A percentile compares a stretch with the other conserved stretches of the same genome.
Evolutionary conservation across 2,329 filamentous ascomycete species (phyloP).

Genomic region (Colletotrichum musae): DNA sequence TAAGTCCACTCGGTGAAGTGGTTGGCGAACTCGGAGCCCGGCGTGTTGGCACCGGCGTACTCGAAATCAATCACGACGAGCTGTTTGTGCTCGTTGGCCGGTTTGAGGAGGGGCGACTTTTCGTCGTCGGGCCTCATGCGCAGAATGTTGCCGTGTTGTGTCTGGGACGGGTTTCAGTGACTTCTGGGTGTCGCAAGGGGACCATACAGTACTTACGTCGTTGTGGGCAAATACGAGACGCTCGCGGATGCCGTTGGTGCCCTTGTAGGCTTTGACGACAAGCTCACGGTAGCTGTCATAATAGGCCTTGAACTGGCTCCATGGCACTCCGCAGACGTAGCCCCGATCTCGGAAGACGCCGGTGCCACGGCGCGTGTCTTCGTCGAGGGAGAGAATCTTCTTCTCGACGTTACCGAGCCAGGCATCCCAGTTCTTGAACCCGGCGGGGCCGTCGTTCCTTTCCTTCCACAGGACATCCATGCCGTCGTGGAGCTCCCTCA

Average conservation of each 20-base stretch:
- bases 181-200: background rate
- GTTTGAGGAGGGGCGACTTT: slow-evolving; percentile 88
- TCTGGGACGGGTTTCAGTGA: slow-evolving; percentile 64
- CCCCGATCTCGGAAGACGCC: slow-evolving; percentile 57
- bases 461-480: slow-evolving; percentile 88
- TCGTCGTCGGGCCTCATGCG: slow-evolving; percentile 77
- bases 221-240: slow-evolving; percentile 96
- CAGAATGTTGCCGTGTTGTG: slow-evolving; percentile 98
- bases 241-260: slow-evolving; percentile 75
- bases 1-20: slow-evolving; percentile 99
- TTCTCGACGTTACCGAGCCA: slow-evolving; percentile 81
- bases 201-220: slow-evolving; percentile 75
- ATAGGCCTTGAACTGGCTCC: slow-evolving; percentile 81
- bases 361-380: slow-evolving; percentile 65
- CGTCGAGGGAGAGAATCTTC: slow-evolving; percentile 70
- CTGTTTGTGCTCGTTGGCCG: slow-evolving; percentile 95
- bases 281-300: slow-evolving; percentile 84
- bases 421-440: slow-evolving; percentile 95
- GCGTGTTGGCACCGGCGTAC: slow-evolving; percentile 90
- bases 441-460: slow-evolving; percentile 81
- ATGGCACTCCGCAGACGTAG: slow-evolving; percentile 86
- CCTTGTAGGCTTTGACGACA: slow-evolving; percentile 81
- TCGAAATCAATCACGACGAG: slow-evolving; percentile 98
- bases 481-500: slow-evolving; percentile 95
- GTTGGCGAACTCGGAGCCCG: slow-evolving; percentile 94